These are phyloP conservation scores for Fragaria iinumae DNA, from an alignment of 306 rosid genomes.

Conservation along the genomic window DNA sequence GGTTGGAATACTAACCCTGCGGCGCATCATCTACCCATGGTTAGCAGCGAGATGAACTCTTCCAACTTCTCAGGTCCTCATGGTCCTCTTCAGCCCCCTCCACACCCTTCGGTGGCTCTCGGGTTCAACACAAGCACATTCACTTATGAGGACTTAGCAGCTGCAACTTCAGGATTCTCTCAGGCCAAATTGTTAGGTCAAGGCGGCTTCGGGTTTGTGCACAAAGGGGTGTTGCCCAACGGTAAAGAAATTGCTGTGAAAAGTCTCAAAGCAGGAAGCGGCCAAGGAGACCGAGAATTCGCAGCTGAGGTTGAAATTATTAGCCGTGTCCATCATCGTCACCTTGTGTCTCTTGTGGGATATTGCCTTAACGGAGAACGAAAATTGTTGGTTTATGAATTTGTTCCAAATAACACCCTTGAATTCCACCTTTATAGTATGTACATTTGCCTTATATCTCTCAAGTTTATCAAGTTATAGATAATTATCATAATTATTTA, in stretches of 20 bases:
- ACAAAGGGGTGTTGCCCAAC: slow-evolving; percentile 78
- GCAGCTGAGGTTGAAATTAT: slow-evolving; percentile 81
- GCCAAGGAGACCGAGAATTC: slow-evolving; percentile 74
- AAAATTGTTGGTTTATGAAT: slow-evolving; percentile 72
- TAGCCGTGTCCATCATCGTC: slow-evolving; percentile 93
- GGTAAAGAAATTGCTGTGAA: slow-evolving; percentile 90
- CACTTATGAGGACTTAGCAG: slow-evolving; percentile 56
- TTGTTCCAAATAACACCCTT: slow-evolving; percentile 75
- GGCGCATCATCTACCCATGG: slow-evolving; percentile 8
- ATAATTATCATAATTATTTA: background rate
- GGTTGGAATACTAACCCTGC: slow-evolving; percentile 2
- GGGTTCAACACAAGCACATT: slow-evolving; percentile 75
- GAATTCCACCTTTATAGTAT: slow-evolving; percentile 79
- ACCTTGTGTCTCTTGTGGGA: slow-evolving; percentile 88
- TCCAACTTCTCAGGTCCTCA: slow-evolving; percentile 57
- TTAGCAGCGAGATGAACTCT: slow-evolving; percentile 42
- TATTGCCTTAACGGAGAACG: slow-evolving; percentile 46
- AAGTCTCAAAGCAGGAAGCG: slow-evolving; percentile 60
- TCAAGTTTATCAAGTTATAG: background rate
- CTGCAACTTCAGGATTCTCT: slow-evolving; percentile 61
- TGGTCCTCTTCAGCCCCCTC: slow-evolving; percentile 60
- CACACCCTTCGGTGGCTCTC: slow-evolving; percentile 62
- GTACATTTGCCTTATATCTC: background rate
- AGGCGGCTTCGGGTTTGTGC: slow-evolving; percentile 84
- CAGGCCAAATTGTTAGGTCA: slow-evolving; percentile 56